phyloP scores from a whole-genome alignment of 2,329 filamentous ascomycete species.

The Uncinocarpus reesii region DNA sequence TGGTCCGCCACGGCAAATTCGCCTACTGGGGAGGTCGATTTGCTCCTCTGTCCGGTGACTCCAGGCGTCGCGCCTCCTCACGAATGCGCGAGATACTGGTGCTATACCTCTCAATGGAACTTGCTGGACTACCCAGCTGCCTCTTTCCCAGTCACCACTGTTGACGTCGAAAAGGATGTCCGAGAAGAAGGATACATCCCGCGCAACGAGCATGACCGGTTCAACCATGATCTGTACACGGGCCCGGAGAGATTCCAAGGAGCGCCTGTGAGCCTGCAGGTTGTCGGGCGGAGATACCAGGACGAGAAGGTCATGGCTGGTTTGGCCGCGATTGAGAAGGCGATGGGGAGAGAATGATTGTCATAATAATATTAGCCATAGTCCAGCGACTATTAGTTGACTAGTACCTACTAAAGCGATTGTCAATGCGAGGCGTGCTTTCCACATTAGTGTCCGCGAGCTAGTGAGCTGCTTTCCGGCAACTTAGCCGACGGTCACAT shows the following conservation, averaged over 20 bases:
- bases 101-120: constrained; percentile 59
- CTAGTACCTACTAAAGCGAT: too few relatives aligned
- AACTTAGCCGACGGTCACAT: too few relatives aligned
- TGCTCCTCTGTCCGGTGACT: constrained; percentile 51
- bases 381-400: too few relatives aligned
- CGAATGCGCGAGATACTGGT: constrained; percentile 49
- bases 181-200: constrained; percentile 29
- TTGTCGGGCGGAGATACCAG: constrained; percentile 44
- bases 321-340: constrained; percentile 26
- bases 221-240: constrained; percentile 40
- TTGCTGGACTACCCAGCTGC: constrained; percentile 55
- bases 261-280: constrained; percentile 44
- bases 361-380: too few relatives aligned
- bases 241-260: constrained; percentile 40
- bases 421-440: too few relatives aligned
- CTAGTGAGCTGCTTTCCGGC: too few relatives aligned
- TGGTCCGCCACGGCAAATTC: constrained; percentile 37
- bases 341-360: constrained; percentile 21
- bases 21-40: constrained; percentile 37
- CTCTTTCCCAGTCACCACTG: constrained; percentile 48
- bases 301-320: constrained; percentile 45
- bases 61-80: constrained; percentile 47
- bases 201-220: constrained; percentile 40
- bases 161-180: constrained; percentile 35
- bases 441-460: too few relatives aligned